Conservation (phyloP, 73 alveolate genomes). For the Diophrys sp. region DNA sequence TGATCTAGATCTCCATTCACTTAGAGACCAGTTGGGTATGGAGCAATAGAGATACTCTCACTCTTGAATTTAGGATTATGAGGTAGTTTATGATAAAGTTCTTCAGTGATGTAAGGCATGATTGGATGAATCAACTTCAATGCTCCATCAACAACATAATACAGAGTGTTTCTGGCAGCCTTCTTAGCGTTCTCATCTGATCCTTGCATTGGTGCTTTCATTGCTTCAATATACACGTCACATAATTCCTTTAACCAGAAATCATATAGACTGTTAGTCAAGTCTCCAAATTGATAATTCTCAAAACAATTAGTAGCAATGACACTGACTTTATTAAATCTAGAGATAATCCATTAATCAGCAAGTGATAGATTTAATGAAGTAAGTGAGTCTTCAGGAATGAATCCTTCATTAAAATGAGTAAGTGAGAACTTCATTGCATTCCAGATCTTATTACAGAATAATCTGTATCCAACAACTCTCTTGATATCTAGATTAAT, state of each 20-base stretch:
- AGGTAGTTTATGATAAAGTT: conserved; percentile 97
- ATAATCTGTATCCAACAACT: conserved; percentile 93
- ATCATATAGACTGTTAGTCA: conserved; percentile 76
- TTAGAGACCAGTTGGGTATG: conserved; percentile 70
- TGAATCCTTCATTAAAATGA: conserved; percentile 72
- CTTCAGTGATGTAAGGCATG: conserved; percentile 96
- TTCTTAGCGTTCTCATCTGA: conserved; percentile 71
- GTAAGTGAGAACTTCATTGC: conserved; percentile 79
- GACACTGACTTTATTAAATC: conserved; percentile 64
- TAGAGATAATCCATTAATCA: conserved; percentile 91
- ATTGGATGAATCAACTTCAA: conserved; percentile 93
- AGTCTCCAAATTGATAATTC: conserved; percentile 83
- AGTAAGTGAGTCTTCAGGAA: conserved; percentile 61
- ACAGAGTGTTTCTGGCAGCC: conserved; percentile 81
- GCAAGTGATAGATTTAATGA: conserved; percentile 61
- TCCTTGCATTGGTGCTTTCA: conserved; percentile 73
- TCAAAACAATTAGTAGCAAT: conserved; percentile 68
- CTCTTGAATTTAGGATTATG: conserved; percentile 53
- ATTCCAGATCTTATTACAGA: conserved; percentile 96
- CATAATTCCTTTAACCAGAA: conserved; percentile 90
- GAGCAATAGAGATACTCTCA: conserved; percentile 78
- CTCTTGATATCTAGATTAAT: conserved; percentile 94
- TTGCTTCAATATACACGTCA: conserved; percentile 91
- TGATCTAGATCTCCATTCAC: conserved; percentile 57
- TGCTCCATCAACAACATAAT: conserved; percentile 75